Base-by-base conservation (phyloP, 2,329 filamentous ascomycete species). In the Dothideomycetidae sp. region DNA sequence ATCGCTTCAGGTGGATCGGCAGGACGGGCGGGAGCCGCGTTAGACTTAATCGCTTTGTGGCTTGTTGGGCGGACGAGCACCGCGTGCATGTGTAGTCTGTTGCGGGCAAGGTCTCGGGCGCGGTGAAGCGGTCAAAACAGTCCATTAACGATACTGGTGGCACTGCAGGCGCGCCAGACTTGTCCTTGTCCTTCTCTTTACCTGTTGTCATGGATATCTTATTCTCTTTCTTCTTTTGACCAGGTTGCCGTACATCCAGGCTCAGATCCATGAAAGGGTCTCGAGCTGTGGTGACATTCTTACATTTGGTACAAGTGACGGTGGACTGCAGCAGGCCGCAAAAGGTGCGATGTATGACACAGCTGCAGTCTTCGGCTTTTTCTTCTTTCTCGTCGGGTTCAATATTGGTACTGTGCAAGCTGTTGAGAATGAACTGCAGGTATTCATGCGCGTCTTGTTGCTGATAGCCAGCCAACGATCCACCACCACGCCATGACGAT, bases 391-490 rank as follows among this genome's bases (percentile, higher is more conserved):
- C 53, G 10, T 55, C 51, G 32, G 52, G 50, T 21, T 54, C 78
- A 28, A 71, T 70, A 48, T 86, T 90, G 29, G 84, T 66, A 7
- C 63, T 75, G 53, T 94, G 88, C 11, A 98, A 68, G 50, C 90
- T 82, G 61, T 94, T 88, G 23, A 92, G 79, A 21, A 96, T 71
- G 53, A 93, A 94, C 54, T 93, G 85, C 57, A 94, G 92, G 60
- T 93, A 96, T 56, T 96, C 88, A 54, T 96, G 88, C 1, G 88
- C 88, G 53, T 96, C 88, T 62, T 96, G 88, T 59, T 96, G 88
- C 51, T 86, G 83, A 50, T 92, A 93, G 9, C 86, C 90, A 2
- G 88, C 83, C 14, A 68, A 52, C 12, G 71, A 76, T 61, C 68
- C 54, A 63, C 63, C 56, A 3, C 80, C 83, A 48, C 86, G 82